Evolutionary conservation across 352 stramenopile genomes (phyloP).

Genomic region (Pythium rhizo-oryzae): DNA sequence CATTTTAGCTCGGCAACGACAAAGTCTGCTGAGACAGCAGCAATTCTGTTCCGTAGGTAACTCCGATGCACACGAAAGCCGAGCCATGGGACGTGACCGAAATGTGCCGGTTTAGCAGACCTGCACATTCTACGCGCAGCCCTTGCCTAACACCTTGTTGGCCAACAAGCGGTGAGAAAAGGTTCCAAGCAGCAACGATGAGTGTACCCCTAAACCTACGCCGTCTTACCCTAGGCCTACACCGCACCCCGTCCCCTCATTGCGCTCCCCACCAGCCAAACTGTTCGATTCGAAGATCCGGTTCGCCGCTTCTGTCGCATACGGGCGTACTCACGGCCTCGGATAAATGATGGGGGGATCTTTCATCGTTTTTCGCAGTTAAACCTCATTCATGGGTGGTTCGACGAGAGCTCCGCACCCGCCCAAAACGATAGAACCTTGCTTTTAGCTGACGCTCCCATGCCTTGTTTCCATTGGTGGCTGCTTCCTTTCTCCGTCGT

Average conservation of each 20-base stretch:
- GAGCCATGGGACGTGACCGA: background rate
- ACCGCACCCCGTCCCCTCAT: conserved; percentile 11
- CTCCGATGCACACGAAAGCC: background rate
- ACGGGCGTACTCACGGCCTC: conserved; percentile 5
- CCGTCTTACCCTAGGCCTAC: conserved; percentile 14
- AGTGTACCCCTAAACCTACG: conserved; percentile 26
- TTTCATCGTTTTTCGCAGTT: conserved; percentile 9
- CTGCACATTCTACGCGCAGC: background rate
- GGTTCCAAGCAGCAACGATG: conserved; percentile 12
- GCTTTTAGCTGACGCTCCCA: background rate
- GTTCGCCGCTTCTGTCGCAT: conserved; percentile 30
- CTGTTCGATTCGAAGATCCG: conserved; percentile 23
- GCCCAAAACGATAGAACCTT: conserved; percentile 14
- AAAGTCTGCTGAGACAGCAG: conserved; percentile 9
- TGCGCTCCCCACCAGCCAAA: conserved; percentile 27
- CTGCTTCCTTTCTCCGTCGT: background rate
- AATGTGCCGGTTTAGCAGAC: background rate
- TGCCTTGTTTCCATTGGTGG: background rate
- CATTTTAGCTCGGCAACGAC: background rate
- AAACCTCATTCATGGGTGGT: conserved; percentile 12
- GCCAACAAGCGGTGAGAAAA: conserved; percentile 1
- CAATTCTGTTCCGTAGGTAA: background rate
- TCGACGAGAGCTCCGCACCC: background rate
- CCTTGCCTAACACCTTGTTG: background rate
- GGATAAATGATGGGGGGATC: conserved; percentile 10